Conservation (phyloP, 805 yeast genomes). For the Saturnispora serradocipensis region DNA sequence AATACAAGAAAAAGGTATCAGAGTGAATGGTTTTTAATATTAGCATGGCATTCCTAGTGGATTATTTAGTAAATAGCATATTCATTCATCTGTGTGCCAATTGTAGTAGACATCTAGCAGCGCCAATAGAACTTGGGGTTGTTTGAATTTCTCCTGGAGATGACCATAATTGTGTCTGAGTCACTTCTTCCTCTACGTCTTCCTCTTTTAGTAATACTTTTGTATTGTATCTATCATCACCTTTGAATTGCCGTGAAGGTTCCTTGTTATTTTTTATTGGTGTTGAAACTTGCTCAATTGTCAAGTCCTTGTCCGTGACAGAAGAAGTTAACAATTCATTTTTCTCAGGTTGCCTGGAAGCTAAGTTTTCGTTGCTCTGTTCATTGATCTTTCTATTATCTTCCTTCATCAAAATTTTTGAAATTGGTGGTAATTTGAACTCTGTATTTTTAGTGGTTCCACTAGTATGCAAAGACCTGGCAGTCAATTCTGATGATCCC, state of each 20-base stretch:
- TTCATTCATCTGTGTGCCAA: constrained; percentile 28
- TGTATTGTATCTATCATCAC: neutral
- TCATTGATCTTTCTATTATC: neutral
- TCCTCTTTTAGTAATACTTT: neutral
- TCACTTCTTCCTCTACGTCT: constrained; percentile 12
- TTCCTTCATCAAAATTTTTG: constrained; percentile 12
- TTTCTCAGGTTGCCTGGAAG: neutral
- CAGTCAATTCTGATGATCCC: neutral
- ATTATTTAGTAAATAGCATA: neutral
- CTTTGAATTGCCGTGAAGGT: neutral
- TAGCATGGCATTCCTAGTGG: neutral
- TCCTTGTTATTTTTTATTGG: constrained; percentile 8
- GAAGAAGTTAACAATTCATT: neutral
- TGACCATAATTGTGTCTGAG: constrained; percentile 23
- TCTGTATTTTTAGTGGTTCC: constrained; percentile 1
- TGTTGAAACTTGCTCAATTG: constrained; percentile 9
- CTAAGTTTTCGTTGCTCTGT: neutral
- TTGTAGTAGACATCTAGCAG: constrained; percentile 36
- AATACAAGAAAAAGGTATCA: neutral
- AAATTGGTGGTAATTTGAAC: constrained; percentile 24
- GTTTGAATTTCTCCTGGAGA: constrained; percentile 33
- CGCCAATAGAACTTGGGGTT: constrained; percentile 41
- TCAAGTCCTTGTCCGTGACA: constrained; percentile 3
- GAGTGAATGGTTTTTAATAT: neutral
- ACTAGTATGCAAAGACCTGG: constrained; percentile 1